Percentiles rank a stretch among this genome's conserved stretches.
These are phyloP conservation scores for Leishmania martiniquensis DNA, from an alignment of 208 protist genomes.

Conservation along the genomic window DNA sequence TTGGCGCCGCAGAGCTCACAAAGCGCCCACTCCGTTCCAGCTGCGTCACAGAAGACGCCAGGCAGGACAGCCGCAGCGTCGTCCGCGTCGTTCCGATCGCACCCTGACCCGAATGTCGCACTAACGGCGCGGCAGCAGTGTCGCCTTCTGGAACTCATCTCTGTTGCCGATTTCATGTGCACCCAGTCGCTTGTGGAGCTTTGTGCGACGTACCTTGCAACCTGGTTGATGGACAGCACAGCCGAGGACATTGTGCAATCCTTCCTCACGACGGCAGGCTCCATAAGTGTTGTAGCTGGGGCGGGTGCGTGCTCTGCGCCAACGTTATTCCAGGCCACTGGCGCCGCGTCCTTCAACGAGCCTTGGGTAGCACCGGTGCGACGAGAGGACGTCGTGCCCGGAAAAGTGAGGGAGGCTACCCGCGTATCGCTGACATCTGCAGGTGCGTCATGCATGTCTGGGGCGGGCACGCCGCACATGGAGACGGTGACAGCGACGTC, in stretches of 20 bases:
- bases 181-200: conserved; percentile 39
- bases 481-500: not conserved
- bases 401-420: not conserved
- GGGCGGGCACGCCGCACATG: not conserved
- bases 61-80: not conserved
- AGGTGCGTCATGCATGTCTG: not conserved
- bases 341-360: conserved; percentile 11
- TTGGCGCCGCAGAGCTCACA: conserved; percentile 3
- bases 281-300: not conserved
- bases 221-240: conserved; percentile 57
- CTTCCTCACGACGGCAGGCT: conserved; percentile 26
- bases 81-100: not conserved
- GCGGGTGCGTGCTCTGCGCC: not conserved
- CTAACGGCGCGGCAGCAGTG: conserved; percentile 34
- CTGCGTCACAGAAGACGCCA: not conserved
- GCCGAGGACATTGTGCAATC: conserved; percentile 57
- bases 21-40: not conserved
- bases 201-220: conserved; percentile 55
- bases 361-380: conserved; percentile 16
- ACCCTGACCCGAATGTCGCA: not conserved
- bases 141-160: conserved; percentile 59
- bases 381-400: not conserved
- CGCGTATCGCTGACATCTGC: not conserved
- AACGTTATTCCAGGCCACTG: not conserved
- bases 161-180: conserved; percentile 62